phyloP scores from a whole-genome alignment of 768 basidiomycete species.

The Cyathus striatus region DNA sequence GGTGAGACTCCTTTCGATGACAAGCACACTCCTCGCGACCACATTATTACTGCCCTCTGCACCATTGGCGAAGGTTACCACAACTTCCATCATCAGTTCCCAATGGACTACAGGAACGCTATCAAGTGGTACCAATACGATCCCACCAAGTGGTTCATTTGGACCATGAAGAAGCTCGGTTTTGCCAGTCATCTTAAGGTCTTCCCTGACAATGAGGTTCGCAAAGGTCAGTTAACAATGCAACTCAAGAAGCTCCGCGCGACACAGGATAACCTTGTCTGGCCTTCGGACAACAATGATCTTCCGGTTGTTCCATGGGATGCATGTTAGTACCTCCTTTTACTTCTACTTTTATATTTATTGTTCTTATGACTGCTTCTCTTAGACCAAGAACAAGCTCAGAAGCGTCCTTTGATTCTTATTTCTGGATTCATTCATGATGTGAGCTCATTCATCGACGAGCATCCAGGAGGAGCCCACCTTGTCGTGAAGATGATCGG shows the following conservation, averaged over 20 bases:
- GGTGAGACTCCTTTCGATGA: constrained; percentile 92
- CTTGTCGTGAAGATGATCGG: constrained; percentile 81
- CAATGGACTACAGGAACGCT: constrained; percentile 96
- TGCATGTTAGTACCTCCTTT: constrained; percentile 66
- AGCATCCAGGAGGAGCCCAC: constrained; percentile 90
- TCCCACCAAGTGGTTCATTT: constrained; percentile 92
- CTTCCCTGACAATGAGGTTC: constrained; percentile 53
- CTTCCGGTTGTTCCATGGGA: constrained; percentile 86
- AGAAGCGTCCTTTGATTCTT: constrained; percentile 77
- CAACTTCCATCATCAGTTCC: constrained; percentile 97
- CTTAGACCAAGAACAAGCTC: constrained; percentile 72
- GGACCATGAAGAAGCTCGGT: constrained; percentile 51
- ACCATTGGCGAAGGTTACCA: constrained; percentile 97
- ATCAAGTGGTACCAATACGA: constrained; percentile 94
- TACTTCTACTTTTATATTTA: background rate
- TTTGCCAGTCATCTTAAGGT: constrained; percentile 70
- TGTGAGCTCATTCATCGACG: constrained; percentile 76
- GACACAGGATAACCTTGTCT: constrained; percentile 69
- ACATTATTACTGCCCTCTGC: constrained; percentile 81
- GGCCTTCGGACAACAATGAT: constrained; percentile 74
- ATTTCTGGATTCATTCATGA: constrained; percentile 94
- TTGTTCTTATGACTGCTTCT: constrained; percentile 3
- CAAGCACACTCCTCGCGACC: constrained; percentile 91
- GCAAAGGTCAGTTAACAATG: constrained; percentile 95
- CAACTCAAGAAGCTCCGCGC: constrained; percentile 81